Evolutionary conservation across 768 basidiomycete genomes (phyloP), one percentile per base, ranked within the genome.

Genomic region (Psilocybe sp.): DNA sequence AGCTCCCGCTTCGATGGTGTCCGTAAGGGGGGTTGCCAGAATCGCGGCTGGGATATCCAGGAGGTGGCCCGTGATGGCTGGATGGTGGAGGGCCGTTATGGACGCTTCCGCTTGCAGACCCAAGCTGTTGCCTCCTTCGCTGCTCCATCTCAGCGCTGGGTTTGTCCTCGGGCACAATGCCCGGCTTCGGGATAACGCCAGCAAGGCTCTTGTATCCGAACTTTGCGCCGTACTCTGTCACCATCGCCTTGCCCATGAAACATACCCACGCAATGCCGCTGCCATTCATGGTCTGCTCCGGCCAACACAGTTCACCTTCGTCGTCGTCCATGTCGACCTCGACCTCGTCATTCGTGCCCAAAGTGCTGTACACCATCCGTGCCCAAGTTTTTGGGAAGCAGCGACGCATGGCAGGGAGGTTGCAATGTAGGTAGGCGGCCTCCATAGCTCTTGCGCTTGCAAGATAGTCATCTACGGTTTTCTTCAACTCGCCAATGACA

Each of bases 181-280:
- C 23, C 23, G 85, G 84, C 60, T 85, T 86, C 12, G 80, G 83
- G 32, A 90, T 79, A n/a, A 85, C 81, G 14, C 87, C 87, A 15
- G 82, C 78, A 14, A 87, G 65, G 28, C 89, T 87, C 50, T 70
- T 73, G 69, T 91, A 92, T 10, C 84, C 86, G 66, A 85, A 82
- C 32, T 81, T 76, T 60, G 81, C 83, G 54, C 88, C 87, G 59
- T 88, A 86, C 60, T 92, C 89, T 58, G 79, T 82, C 61, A 92
- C 81, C 89, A 92, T 92, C 36, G 88, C 84, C 62, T 85, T 87
- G 58, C 88, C 89, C 81, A 92, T 85, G 23, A 87, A 72, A 64
- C 89, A 91, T n/a, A 90, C 82, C 89, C 89, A 92, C 16, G 85
- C 89, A 28, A 92, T 74, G 43, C 89, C 89, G 64, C 89, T 85